Evolutionary conservation across 2,329 filamentous ascomycete species (phyloP), one percentile per base, ranked within the genome.

Genomic region (Neocucurbitaria cava): DNA sequence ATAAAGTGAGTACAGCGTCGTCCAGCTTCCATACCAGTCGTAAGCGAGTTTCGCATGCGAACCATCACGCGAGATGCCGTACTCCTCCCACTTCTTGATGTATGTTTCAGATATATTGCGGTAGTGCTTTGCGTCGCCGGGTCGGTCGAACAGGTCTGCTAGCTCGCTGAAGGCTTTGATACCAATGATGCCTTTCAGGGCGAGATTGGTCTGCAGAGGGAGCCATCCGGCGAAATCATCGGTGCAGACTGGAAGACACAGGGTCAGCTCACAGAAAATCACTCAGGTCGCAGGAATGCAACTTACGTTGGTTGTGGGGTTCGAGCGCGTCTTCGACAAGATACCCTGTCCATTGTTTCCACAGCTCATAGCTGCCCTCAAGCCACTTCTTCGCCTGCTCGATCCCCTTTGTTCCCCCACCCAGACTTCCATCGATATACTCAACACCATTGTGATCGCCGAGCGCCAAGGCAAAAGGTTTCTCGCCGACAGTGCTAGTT

Each of bases 1-100:
- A 76, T 91, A 96, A 23, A 96, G 82, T 70, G 92, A 94, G 80
- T 96, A 96, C 31, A 96, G 82, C 0, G 89, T 92, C 6, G 90
- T 92, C 89, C 90, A 93, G 46, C 88, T 91, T 13, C 89, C 89
- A 61, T 89, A 89, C 81, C 89, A 87, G 69, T 91, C 84, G 76
- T 96, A 96, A 10, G 89, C 86, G 9, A 96, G 82, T 62, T 91
- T 93, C 20, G 90, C 87, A 73, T 94, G 90, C 1, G 87, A 79
- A 8, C 85, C 84, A 51, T 89, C 85, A 17, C 82, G 81, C 56
- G 90, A 90, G 73, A 93, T 87, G 50, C 85, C 91, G 49, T 86
- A 84, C 18, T 82, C 77, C 69, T 89, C 82, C 91, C 92, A 96
- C 64, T 89, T 87, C 26, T 81, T 73, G 56, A 95, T 83, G 73